Evolutionary conservation across 2,329 filamentous ascomycete species (phyloP).

Genomic region (Tympanopsis confertula): DNA sequence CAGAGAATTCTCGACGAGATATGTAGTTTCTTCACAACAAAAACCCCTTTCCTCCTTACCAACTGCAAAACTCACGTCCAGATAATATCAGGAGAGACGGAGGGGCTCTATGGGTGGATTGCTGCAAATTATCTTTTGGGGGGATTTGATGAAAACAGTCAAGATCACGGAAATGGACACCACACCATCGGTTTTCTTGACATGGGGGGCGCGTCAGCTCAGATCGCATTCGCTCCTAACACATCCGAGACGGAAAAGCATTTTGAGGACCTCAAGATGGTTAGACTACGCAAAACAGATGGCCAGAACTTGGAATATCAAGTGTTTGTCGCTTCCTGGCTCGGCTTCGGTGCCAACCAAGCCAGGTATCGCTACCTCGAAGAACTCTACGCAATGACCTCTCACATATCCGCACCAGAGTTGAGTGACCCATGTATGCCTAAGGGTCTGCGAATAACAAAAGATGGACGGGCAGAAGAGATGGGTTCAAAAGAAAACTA

Average conservation of each 20-base stretch:
- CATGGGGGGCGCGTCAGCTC: constrained; percentile 95
- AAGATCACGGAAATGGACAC: constrained; percentile 75
- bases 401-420: constrained; percentile 47
- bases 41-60: constrained; percentile 74
- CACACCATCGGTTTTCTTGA: constrained; percentile 95
- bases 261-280: constrained; percentile 73
- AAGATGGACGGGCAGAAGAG: constrained; percentile 43
- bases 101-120: constrained; percentile 94
- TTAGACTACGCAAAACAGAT: constrained; percentile 74
- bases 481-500: constrained; percentile 30
- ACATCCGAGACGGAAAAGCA: constrained; percentile 81
- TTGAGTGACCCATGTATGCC: constrained; percentile 88
- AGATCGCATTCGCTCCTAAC: constrained; percentile 96
- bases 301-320: constrained; percentile 69
- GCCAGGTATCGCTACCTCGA: constrained; percentile 78
- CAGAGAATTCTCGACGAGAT: constrained; percentile 63
- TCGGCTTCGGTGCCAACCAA: constrained; percentile 94
- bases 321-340: constrained; percentile 92
- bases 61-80: constrained; percentile 84
- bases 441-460: constrained; percentile 58
- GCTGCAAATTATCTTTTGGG: constrained; percentile 91
- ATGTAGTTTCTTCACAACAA: constrained; percentile 68
- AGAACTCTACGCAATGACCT: constrained; percentile 55
- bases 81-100: constrained; percentile 89
- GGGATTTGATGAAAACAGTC: constrained; percentile 67